A percentile compares a stretch with the other conserved stretches of the same genome.
These are phyloP conservation scores for Avena eriantha DNA, from an alignment of 176 grass and related monocot genomes.

Conservation along the genomic window DNA sequence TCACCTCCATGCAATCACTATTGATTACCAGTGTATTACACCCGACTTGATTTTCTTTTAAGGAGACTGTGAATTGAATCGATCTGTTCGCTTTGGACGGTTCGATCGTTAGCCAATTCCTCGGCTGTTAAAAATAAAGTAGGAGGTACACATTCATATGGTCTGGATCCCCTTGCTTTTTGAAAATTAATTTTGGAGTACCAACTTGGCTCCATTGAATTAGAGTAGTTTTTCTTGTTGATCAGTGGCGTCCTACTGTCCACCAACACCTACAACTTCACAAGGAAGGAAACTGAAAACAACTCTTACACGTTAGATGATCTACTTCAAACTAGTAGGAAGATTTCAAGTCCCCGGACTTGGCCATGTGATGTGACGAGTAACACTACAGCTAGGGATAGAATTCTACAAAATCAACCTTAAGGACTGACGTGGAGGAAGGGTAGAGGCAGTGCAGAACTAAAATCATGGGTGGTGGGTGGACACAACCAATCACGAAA, in stretches of 20 bases:
- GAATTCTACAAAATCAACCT: too few species aligned
- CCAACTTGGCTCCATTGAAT: neutral
- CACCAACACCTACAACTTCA: neutral
- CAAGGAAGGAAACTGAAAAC: neutral
- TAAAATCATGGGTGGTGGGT: too few species aligned
- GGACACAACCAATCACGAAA: too few species aligned
- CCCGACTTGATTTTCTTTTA: too few species aligned
- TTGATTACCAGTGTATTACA: too few species aligned
- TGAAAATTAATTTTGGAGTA: neutral
- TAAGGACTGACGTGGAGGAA: too few species aligned
- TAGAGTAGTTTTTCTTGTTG: neutral
- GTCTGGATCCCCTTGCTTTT: neutral
- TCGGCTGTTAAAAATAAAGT: neutral
- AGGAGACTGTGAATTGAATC: constrained; percentile 8
- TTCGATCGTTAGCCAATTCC: neutral
- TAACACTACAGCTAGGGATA: too few species aligned
- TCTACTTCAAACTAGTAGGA: neutral
- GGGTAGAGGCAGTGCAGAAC: too few species aligned
- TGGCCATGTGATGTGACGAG: neutral
- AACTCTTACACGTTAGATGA: neutral
- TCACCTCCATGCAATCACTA: too few species aligned
- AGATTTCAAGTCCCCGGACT: neutral
- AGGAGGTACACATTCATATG: neutral
- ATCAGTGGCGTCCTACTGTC: neutral
- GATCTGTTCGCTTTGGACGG: constrained; percentile 11